Evolutionary conservation across 2,329 filamentous ascomycete genomes (phyloP).

Genomic region (Fusarium pseudocircinatum): DNA sequence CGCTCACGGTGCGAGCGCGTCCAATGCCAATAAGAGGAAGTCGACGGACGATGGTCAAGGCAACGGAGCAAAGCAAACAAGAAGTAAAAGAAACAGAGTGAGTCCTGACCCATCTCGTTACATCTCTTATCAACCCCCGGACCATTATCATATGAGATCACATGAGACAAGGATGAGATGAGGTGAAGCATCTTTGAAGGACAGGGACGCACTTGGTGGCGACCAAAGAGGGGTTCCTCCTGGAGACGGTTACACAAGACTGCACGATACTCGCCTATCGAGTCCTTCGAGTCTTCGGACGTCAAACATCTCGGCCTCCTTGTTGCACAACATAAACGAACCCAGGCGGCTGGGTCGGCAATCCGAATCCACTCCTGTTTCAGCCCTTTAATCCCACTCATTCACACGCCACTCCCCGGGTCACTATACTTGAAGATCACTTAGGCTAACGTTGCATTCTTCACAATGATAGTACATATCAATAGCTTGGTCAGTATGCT

Average conservation of each 20-base stretch:
- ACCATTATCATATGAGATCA: slow-evolving; percentile 9
- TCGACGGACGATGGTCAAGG: slow-evolving; percentile 53
- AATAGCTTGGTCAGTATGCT: slow-evolving; percentile 66
- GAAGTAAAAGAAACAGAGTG: slow-evolving; percentile 69
- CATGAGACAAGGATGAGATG: slow-evolving; percentile 8
- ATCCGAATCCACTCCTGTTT: not conserved
- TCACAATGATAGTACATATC: slow-evolving; percentile 62
- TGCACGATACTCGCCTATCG: slow-evolving; percentile 16
- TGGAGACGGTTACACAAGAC: not conserved
- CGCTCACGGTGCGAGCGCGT: slow-evolving; percentile 48
- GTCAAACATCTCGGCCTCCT: not conserved
- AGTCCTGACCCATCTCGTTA: slow-evolving; percentile 43
- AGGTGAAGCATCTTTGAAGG: not conserved
- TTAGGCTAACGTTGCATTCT: slow-evolving; percentile 31
- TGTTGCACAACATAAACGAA: slow-evolving; percentile 23
- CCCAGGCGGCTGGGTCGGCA: not conserved
- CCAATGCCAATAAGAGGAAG: slow-evolving; percentile 49
- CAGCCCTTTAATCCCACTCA: not conserved
- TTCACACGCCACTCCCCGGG: not conserved
- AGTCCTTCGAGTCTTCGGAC: not conserved
- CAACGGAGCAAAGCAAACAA: slow-evolving; percentile 58
- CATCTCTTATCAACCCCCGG: not conserved
- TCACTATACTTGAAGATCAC: not conserved
- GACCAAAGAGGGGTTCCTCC: not conserved
- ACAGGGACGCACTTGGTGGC: not conserved